These are phyloP conservation scores for Brassica incana DNA, from an alignment of 345 rosid genomes.

Conservation along the genomic window DNA sequence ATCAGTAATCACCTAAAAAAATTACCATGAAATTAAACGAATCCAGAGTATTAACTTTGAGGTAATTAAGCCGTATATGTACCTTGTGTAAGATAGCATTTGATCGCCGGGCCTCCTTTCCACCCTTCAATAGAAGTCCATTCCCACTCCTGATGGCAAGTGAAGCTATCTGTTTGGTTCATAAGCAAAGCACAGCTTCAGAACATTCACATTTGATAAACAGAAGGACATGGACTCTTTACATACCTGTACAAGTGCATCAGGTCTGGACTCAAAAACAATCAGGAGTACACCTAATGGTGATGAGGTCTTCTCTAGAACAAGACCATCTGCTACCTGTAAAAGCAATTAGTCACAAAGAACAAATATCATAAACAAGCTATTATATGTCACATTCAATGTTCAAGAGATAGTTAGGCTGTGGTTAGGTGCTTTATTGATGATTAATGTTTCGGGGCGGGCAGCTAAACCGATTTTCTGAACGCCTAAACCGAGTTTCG, in stretches of 20 bases:
- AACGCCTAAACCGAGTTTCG: too few relatives aligned
- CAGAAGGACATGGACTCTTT: background rate
- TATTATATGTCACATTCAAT: background rate
- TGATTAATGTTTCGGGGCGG: too few relatives aligned
- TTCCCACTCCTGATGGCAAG: slow-evolving; percentile 96
- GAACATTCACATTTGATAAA: slow-evolving; percentile 6
- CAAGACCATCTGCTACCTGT: slow-evolving; percentile 93
- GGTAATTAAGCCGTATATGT: slow-evolving; percentile 2
- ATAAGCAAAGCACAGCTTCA: slow-evolving; percentile 21
- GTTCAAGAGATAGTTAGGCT: too few relatives aligned
- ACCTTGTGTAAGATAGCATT: slow-evolving; percentile 98
- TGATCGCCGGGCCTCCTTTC: slow-evolving; percentile 90
- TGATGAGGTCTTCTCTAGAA: slow-evolving; percentile 91
- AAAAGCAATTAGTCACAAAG: slow-evolving; percentile 21
- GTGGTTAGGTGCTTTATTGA: too few relatives aligned
- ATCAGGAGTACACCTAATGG: slow-evolving; percentile 96
- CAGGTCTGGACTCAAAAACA: slow-evolving; percentile 96
- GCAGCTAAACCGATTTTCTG: too few relatives aligned
- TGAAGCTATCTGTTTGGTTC: slow-evolving; percentile 77
- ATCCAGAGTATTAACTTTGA: slow-evolving; percentile 6
- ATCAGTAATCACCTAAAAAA: slow-evolving; percentile 75
- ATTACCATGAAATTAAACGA: slow-evolving; percentile 1
- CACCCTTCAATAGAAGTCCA: slow-evolving; percentile 91
- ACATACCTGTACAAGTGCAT: slow-evolving; percentile 92
- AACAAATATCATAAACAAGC: slow-evolving; percentile 19